Evolutionary conservation across 1,139 yeast genomes (phyloP), one percentile per base, ranked within the genome.

Genomic region (Eremothecium sinecaudum): DNA sequence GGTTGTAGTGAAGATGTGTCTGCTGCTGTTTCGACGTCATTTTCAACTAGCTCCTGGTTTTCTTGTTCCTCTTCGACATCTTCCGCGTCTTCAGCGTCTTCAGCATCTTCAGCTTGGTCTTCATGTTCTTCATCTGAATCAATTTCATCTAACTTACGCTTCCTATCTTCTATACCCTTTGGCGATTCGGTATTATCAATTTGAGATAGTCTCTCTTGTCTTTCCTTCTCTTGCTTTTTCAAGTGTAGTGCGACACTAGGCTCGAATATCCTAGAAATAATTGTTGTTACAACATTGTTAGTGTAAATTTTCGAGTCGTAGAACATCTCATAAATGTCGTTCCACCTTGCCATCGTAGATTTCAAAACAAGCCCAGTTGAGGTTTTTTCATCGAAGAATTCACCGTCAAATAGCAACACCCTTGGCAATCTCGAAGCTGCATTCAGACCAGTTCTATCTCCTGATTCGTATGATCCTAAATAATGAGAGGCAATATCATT

Each of bases 301-400:
- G 68, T 58, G 18, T 66, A 67, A 27, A 59, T 59, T 11, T 59
- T 59, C 22, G 63, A 63, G 11, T 66, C 67, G 44, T 67, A 68
- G 43, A 72, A 71, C 58, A 73, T 60, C 24, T 65, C 61, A 34
- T 70, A 61, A 7, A 72, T 64, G 32, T 80, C 84, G 26, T 59
- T 60, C 93, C 94, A 84, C 45, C 94, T 67, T 37, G 79, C 79
- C 9, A 61, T 49, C 0, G 87, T 75, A 0, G 83, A 69, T 42
- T 71, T 71, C 28, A 80, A 61, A 9, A 53, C 40, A n/a, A 53
- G 48, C 3, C 59, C 58, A 31, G 50, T 54, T 10, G 52, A 35
- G 5, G 54, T 40, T 18, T 51, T 43, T 13, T 54, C 58, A 34
- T 52, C 59, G 20, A 51, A 46, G 5, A 48, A 40, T 9, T 52